phyloP scores from a whole-genome alignment of 192 early-diverging fungal genomes.

The Backusella macrospora region DNA sequence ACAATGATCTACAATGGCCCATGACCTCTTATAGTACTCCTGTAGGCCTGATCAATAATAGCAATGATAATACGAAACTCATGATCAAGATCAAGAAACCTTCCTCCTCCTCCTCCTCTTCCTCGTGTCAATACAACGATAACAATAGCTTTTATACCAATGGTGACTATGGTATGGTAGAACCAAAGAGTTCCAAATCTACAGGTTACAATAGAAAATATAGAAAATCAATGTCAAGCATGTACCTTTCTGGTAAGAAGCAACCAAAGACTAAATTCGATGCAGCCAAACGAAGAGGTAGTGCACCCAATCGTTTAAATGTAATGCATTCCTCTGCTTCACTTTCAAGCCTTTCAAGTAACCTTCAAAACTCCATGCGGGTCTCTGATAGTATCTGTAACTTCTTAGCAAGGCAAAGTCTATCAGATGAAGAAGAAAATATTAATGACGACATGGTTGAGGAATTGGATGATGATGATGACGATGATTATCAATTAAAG shows the following conservation, averaged over 20 bases:
- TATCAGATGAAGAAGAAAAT: constrained; percentile 24
- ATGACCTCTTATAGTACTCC: constrained; percentile 10
- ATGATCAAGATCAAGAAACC: constrained; percentile 31
- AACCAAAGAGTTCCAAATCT: constrained; percentile 4
- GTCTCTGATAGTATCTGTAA: constrained; percentile 24
- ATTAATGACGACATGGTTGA: constrained; percentile 29
- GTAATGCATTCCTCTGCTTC: constrained; percentile 27
- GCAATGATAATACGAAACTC: not conserved
- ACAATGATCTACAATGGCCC: constrained; percentile 14
- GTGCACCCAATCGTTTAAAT: constrained; percentile 19
- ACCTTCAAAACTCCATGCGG: constrained; percentile 14
- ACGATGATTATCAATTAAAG: constrained; percentile 21
- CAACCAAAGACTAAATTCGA: constrained; percentile 10
- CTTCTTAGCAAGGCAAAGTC: constrained; percentile 5
- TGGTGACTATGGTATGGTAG: not conserved
- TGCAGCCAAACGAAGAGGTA: constrained; percentile 13
- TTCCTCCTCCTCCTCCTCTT: not conserved
- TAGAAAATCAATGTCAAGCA: constrained; percentile 25
- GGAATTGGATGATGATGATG: constrained; percentile 22
- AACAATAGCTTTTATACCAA: not conserved
- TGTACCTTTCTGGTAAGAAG: constrained; percentile 11
- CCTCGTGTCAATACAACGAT: not conserved
- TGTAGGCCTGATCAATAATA: not conserved
- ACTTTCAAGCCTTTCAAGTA: constrained; percentile 12
- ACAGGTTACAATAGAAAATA: constrained; percentile 17